These are phyloP conservation scores for Endocalyx cinctus DNA, from an alignment of 2,329 filamentous ascomycete species.

Conservation along the genomic window DNA sequence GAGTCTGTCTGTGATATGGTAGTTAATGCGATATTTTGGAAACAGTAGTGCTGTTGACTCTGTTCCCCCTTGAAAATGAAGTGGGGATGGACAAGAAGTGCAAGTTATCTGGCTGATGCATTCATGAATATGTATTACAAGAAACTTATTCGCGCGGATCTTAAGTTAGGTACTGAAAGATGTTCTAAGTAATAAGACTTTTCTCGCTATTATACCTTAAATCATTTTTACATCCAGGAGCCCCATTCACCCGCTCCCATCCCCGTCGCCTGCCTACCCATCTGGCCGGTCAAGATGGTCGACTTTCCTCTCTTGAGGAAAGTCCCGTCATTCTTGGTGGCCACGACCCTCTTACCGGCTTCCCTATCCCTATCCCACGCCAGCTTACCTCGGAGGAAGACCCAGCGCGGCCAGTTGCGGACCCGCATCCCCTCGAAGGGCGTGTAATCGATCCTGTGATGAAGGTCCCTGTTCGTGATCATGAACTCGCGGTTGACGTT, in stretches of 20 bases:
- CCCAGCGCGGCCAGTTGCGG: slow-evolving; percentile 12
- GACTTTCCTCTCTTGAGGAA: slow-evolving; percentile 5
- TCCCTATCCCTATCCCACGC: slow-evolving; percentile 8
- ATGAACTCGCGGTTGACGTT: slow-evolving; percentile 2
- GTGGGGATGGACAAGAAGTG: no score
- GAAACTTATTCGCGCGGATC: no score
- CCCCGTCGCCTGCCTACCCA: slow-evolving; percentile 3
- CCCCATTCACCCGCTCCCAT: slow-evolving; percentile 2
- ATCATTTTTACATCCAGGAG: slow-evolving; percentile 2
- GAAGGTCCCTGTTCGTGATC: slow-evolving; percentile 10
- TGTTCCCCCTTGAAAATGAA: no score
- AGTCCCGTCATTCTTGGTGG: slow-evolving; percentile 3
- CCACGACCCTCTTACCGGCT: slow-evolving; percentile 4
- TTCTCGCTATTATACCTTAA: no score
- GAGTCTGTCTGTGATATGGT: no score
- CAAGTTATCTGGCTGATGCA: no score
- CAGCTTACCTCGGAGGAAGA: slow-evolving; percentile 7
- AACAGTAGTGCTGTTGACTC: no score
- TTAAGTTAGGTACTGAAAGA: no score
- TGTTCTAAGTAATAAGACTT: no score
- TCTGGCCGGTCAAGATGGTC: slow-evolving; percentile 3
- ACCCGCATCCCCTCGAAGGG: slow-evolving; percentile 12
- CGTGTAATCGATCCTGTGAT: slow-evolving; percentile 14
- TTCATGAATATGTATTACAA: no score
- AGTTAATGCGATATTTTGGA: no score